A percentile compares a stretch with the other conserved stretches of the same genome.
Evolutionary conservation across 768 basidiomycete genomes (phyloP).

Genomic region (Xanthoconium purpureum): DNA sequence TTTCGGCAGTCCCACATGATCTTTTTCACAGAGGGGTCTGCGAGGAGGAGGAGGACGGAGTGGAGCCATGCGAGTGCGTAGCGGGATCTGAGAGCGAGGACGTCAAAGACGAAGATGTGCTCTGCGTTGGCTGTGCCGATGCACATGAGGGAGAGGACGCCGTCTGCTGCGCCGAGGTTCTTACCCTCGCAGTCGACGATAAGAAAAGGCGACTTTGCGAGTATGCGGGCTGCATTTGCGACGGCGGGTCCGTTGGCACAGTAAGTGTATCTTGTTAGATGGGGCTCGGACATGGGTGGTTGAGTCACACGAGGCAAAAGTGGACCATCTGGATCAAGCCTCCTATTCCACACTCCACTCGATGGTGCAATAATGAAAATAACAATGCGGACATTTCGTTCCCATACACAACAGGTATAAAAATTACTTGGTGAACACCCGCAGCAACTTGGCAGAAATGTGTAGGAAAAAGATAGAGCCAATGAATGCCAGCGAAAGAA

Average conservation of each 20-base stretch:
- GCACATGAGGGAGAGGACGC: constrained; percentile 36
- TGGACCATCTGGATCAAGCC: background rate
- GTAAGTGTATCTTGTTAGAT: constrained; percentile 17
- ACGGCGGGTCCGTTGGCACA: constrained; percentile 15
- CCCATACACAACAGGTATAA: background rate
- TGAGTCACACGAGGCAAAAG: constrained; percentile 9
- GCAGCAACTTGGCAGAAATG: constrained; percentile 92
- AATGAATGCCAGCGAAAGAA: constrained; percentile 94
- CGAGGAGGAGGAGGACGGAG: constrained; percentile 29
- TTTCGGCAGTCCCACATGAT: constrained; percentile 43
- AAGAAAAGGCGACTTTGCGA: constrained; percentile 24
- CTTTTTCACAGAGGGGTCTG: constrained; percentile 31
- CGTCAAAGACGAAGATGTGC: constrained; percentile 38
- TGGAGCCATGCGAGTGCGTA: constrained; percentile 20
- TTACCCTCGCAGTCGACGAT: constrained; percentile 42
- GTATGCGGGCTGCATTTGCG: constrained; percentile 17
- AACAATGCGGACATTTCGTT: background rate
- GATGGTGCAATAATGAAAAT: background rate
- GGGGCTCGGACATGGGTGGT: constrained; percentile 12
- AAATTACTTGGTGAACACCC: constrained; percentile 77
- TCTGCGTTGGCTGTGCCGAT: constrained; percentile 32
- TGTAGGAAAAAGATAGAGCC: constrained; percentile 99
- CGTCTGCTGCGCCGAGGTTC: constrained; percentile 30
- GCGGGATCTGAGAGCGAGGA: constrained; percentile 25
- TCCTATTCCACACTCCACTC: background rate